Percentiles rank a stretch among this genome's conserved stretches.
Evolutionary conservation across 2,329 filamentous ascomycete species (phyloP).

Genomic region (Simplicillium sp.): DNA sequence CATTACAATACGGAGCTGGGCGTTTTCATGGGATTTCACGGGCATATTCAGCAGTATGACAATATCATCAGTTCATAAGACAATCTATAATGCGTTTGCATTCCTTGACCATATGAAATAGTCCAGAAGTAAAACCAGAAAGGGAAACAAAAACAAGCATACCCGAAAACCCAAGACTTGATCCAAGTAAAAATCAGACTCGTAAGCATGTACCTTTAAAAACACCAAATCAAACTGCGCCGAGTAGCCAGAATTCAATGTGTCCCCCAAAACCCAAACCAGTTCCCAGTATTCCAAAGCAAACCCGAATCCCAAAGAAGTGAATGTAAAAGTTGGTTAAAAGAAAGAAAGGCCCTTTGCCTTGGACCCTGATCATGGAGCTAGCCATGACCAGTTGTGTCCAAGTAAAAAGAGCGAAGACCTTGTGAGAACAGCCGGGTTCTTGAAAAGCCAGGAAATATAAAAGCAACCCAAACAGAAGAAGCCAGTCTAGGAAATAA

Average conservation of each 20-base stretch:
- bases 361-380: too few species aligned
- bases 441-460: too few species aligned
- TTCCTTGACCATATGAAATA: background rate
- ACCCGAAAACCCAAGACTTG: background rate
- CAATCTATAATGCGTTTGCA: conserved; percentile 2
- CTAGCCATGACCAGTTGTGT: background rate
- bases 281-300: conserved; percentile 1
- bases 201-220: too few species aligned
- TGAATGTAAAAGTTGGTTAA: background rate
- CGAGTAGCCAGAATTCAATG: too few species aligned
- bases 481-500: background rate
- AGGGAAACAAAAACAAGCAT: background rate
- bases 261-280: background rate
- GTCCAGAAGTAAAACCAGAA: background rate
- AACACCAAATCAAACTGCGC: too few species aligned
- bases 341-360: conserved; percentile 1
- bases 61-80: background rate
- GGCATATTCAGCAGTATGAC: too few species aligned
- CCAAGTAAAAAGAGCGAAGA: conserved; percentile 3
- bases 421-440: background rate
- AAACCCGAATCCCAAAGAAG: background rate
- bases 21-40: background rate
- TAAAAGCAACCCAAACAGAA: background rate
- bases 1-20: background rate
- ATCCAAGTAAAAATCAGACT: too few species aligned